Base-by-base conservation (phyloP, 2,329 filamentous ascomycete genomes). In the Trichoderma polysporum region DNA sequence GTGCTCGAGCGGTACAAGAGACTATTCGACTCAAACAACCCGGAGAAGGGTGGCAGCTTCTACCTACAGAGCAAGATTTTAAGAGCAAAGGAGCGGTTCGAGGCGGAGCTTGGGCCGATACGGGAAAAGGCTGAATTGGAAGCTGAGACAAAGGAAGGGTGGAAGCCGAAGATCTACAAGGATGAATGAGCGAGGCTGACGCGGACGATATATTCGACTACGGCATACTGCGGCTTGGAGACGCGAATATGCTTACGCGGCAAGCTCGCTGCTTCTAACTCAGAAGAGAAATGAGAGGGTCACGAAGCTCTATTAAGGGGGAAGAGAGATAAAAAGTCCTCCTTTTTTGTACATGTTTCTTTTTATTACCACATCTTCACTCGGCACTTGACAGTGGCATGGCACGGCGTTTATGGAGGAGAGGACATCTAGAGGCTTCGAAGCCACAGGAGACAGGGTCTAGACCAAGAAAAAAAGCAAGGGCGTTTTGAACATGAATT, bases 51-150 rank as follows among this genome's bases (percentile, higher is more conserved):
- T 39, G 95, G 95, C 62, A 97, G 93, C 75, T 99, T 99, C 81
- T 99, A 99, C 80, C 85, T 99, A 57, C 95, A 99, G 81, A 98
- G 94, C 85, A 99, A 99, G 82, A 88, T 99, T 65, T 81, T 98
- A 73, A 86, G 95, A 69, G 95, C 95, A 67, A 88, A 94, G 74
- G 94, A 99, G 81, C 85, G 95, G 70, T 91, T 99, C 81, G 94
- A 98, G 82, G 85, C 90, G 74, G 94, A 99, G 80, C 82, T 95
- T 47, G 85, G 89, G 70, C 88, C 91, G 68, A 86, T 89, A 68
- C 84, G 88, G 74, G 90, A 92, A 76, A 88, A 90, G 76, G 85
- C 86, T 15, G 88, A 89, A 72, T 84, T 88, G 74, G 93, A 97
- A 75, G 89, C 90, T 66, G 93, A 97, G 79, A 74, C 91, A 63